These are phyloP conservation scores for Sporothrix mexicana DNA, from an alignment of 2,329 filamentous ascomycete species.

Conservation along the genomic window DNA sequence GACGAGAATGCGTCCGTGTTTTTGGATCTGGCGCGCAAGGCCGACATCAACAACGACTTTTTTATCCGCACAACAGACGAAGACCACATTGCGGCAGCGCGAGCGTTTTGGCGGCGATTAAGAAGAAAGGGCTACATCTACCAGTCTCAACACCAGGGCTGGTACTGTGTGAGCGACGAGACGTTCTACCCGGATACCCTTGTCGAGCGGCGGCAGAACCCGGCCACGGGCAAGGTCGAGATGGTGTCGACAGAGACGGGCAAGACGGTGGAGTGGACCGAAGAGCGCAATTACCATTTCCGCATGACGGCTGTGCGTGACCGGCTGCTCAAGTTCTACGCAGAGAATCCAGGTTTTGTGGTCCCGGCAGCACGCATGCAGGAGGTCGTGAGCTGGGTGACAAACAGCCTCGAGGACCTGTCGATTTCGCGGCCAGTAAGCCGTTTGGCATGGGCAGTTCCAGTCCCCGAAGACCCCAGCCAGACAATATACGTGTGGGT, in stretches of 20 bases:
- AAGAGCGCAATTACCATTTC: conserved; percentile 95
- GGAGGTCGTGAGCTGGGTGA: conserved; percentile 79
- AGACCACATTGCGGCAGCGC: conserved; percentile 81
- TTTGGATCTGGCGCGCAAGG: conserved; percentile 70
- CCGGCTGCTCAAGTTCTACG: conserved; percentile 79
- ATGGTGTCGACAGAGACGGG: conserved; percentile 87
- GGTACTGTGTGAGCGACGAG: conserved; percentile 97
- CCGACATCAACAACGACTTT: conserved; percentile 76
- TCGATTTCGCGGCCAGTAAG: conserved; percentile 80
- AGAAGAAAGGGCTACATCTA: conserved; percentile 80
- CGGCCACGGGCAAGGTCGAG: conserved; percentile 79
- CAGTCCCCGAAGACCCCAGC: conserved; percentile 78
- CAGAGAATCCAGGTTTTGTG: conserved; percentile 77
- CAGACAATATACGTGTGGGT: conserved; percentile 99
- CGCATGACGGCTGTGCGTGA: conserved; percentile 82
- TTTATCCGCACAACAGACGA: conserved; percentile 92
- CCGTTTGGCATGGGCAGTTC: conserved; percentile 85
- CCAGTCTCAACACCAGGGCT: conserved; percentile 84
- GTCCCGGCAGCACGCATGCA: conserved; percentile 73
- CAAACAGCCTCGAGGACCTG: conserved; percentile 79
- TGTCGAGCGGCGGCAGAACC: conserved; percentile 76
- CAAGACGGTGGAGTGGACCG: conserved; percentile 92
- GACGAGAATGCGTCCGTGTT: conserved; percentile 84
- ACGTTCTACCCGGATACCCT: conserved; percentile 85
- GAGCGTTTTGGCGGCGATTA: conserved; percentile 86